Evolutionary conservation across 164 flowering plant genomes (phyloP), one percentile per base, ranked within the genome.

Genomic region (Piper betle): DNA sequence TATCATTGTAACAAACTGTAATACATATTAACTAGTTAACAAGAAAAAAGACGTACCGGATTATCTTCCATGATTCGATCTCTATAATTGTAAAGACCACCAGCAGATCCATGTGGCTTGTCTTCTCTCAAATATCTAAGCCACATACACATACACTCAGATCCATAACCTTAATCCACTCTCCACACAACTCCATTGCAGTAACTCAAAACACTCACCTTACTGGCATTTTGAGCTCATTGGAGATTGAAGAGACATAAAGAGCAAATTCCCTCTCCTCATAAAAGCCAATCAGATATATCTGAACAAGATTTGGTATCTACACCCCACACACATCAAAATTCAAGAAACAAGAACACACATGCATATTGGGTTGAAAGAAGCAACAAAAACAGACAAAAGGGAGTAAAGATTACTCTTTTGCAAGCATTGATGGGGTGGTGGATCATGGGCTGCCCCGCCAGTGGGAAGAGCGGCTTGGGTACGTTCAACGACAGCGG

Each of bases 101-200:
- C 98, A 68, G 98, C 97, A 16, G 98, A 93, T 68, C 98, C 98
- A 74, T 84, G 97, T 39, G 98, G 97, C 63, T 84, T 93, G 69
- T 90, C 97, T 77, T 93, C 98, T 76, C 59, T 86, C 83, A 93
- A 70, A 72, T 93, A 93, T 79, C 98, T 93, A 73, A 66, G 33
- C 33, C 33, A 25, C 33, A 8, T 63, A 70, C 37, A 53, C 73
- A 52, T 19, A 12, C 37, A 56, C 52, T 57, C 67, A 56, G 33
- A 52, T 73, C 25, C n/a, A 37, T 57, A 13, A 57, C 8, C 16
- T 57, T 15, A 2, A 13, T 38, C 37, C 33, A 25, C 33, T 25
- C 33, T 25, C 33, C 33, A 8, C 48, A 10, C 16, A n/a, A 37
- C 18, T 18, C 16, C 4, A 4, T 12, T 39, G 60, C 5, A 8